phyloP scores from a whole-genome alignment of 768 basidiomycete genomes.

The Phylloporus sp. region DNA sequence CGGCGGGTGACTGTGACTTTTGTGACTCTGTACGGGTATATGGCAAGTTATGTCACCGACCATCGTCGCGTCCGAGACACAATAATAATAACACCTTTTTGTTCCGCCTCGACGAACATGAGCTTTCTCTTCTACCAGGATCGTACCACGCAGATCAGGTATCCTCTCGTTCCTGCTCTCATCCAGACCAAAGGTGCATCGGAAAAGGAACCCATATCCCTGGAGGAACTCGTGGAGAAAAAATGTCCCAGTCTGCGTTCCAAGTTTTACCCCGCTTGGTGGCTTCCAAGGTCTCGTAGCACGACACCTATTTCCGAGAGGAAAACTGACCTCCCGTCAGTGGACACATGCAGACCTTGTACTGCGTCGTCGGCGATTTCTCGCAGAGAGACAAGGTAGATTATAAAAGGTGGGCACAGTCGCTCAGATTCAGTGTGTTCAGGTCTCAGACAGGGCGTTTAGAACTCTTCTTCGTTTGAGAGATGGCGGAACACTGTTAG shows the following conservation, averaged over 20 bases:
- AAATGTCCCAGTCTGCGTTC: constrained; percentile 28
- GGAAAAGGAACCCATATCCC: constrained; percentile 14
- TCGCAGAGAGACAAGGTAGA: constrained; percentile 27
- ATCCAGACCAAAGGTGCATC: constrained; percentile 13
- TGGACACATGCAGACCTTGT: constrained; percentile 33
- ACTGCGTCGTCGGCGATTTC: constrained; percentile 30
- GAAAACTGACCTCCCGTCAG: constrained; percentile 19
- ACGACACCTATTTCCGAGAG: background rate
- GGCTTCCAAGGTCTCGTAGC: constrained; percentile 29
- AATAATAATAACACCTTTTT: background rate
- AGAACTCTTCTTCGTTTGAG: constrained; percentile 28
- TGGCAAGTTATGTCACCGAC: constrained; percentile 3
- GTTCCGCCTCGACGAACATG: constrained; percentile 12
- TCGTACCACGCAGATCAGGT: constrained; percentile 17
- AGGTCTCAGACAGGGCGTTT: constrained; percentile 3
- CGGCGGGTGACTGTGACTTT: constrained; percentile 20
- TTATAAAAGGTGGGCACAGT: constrained; percentile 27
- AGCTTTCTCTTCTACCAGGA: constrained; percentile 15
- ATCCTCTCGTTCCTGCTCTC: constrained; percentile 17
- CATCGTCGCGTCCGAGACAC: constrained; percentile 8
- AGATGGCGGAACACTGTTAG: constrained; percentile 34
- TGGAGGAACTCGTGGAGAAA: constrained; percentile 31
- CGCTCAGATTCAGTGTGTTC: background rate
- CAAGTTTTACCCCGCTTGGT: constrained; percentile 30
- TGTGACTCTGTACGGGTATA: constrained; percentile 6